phyloP scores from a whole-genome alignment of 768 basidiomycete genomes.

The Leucosporidium scottii region DNA sequence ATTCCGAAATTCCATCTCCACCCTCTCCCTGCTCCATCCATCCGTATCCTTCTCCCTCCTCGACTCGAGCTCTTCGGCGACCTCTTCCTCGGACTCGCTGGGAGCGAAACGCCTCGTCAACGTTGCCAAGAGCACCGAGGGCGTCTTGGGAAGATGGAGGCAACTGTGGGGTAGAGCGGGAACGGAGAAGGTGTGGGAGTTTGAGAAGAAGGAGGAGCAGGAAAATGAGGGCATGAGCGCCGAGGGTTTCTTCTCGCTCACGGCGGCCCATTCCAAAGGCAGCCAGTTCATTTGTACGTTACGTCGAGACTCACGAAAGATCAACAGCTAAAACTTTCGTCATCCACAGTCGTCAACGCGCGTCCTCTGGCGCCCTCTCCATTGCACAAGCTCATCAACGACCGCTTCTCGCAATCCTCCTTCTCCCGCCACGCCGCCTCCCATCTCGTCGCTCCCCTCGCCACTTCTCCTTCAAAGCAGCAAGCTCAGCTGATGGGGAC shows the following conservation, averaged over 20 bases:
- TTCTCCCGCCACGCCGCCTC: constrained; percentile 32
- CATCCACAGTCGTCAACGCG: constrained; percentile 62
- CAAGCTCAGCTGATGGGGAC: not conserved
- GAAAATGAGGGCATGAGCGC: constrained; percentile 51
- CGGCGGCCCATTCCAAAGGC: constrained; percentile 47
- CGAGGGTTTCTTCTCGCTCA: constrained; percentile 57
- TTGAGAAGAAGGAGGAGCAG: constrained; percentile 55
- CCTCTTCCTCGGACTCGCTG: not conserved
- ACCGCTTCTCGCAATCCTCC: constrained; percentile 48
- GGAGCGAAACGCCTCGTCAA: constrained; percentile 5
- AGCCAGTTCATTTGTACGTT: constrained; percentile 74
- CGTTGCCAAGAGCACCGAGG: not conserved
- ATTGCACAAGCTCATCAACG: constrained; percentile 62
- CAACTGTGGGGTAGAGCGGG: constrained; percentile 28
- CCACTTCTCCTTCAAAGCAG: not conserved
- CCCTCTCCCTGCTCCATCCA: constrained; percentile 19
- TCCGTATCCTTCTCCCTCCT: constrained; percentile 17
- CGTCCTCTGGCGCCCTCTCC: constrained; percentile 58
- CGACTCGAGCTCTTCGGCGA: constrained; percentile 4
- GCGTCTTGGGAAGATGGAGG: constrained; percentile 21
- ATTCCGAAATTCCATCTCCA: constrained; percentile 5
- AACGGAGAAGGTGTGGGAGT: constrained; percentile 16
- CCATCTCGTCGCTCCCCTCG: constrained; percentile 12
- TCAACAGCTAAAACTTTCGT: not conserved
- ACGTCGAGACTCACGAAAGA: no score